Evolutionary conservation across 2,329 filamentous ascomycete genomes (phyloP).

Genomic region (Paecilomyces sp.): DNA sequence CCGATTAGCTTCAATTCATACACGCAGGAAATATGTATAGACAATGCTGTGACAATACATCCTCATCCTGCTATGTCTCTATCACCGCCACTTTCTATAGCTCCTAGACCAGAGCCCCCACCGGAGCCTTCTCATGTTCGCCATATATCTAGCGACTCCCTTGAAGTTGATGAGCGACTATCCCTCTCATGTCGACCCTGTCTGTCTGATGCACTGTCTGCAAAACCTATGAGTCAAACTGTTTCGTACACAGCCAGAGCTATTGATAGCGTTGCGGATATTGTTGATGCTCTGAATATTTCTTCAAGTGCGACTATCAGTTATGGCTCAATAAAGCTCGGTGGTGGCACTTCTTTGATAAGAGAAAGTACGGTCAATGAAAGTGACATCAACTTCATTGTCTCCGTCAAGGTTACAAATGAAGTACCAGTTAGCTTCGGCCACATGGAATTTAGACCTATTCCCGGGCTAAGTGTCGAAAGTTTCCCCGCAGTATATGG

Average conservation of each 20-base stretch:
- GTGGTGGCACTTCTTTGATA: conserved; percentile 12
- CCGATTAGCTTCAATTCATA: conserved; percentile 30
- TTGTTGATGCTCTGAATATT: conserved; percentile 34
- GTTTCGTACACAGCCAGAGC: conserved; percentile 22
- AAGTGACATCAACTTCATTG: conserved; percentile 13
- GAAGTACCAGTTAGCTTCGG: conserved; percentile 5
- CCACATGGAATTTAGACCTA: conserved; percentile 9
- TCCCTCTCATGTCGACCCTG: conserved; percentile 1
- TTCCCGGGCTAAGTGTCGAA: conserved; percentile 10
- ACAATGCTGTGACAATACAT: conserved; percentile 27
- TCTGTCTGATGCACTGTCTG: neutral
- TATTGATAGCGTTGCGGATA: conserved; percentile 29
- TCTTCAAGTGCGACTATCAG: conserved; percentile 31
- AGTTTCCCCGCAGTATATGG: conserved; percentile 26
- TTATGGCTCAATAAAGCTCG: conserved; percentile 26
- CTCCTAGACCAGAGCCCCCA: neutral
- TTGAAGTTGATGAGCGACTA: neutral
- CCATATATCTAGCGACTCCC: neutral
- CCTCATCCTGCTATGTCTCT: conserved; percentile 2
- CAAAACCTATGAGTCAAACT: conserved; percentile 15
- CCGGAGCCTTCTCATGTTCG: neutral
- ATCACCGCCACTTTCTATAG: neutral
- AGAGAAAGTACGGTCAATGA: conserved; percentile 13
- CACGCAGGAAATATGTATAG: conserved; percentile 32
- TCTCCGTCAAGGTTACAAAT: conserved; percentile 15